A percentile compares a stretch with the other conserved stretches of the same genome.
These are phyloP conservation scores for Lachancea thermotolerans DNA, from an alignment of 805 yeast genomes.

Conservation along the genomic window DNA sequence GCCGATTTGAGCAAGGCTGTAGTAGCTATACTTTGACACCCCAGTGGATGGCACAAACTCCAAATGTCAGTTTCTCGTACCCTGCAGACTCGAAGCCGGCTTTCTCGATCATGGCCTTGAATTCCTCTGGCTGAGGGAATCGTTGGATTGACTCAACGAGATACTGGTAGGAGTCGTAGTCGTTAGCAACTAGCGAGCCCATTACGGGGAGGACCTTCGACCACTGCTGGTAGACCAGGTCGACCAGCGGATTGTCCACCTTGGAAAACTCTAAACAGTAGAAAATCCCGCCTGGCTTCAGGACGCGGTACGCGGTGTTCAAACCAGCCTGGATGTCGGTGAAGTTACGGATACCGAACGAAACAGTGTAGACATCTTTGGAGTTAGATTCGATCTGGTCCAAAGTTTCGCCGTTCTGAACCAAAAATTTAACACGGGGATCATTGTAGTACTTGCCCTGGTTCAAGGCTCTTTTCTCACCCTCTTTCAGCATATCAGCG, in stretches of 20 bases:
- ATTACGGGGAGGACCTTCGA: conserved; percentile 83
- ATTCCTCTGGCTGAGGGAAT: conserved; percentile 89
- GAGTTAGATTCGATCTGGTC: conserved; percentile 80
- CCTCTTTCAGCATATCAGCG: conserved; percentile 92
- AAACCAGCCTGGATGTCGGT: conserved; percentile 92
- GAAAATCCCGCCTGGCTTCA: conserved; percentile 96
- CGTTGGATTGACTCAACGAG: conserved; percentile 88
- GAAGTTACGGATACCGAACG: conserved; percentile 95
- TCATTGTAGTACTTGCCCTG: conserved; percentile 48
- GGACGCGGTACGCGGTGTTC: conserved; percentile 89
- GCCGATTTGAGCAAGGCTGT: too few relatives aligned
- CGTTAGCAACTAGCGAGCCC: conserved; percentile 94
- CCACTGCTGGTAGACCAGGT: conserved; percentile 76
- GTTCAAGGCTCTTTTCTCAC: conserved; percentile 63
- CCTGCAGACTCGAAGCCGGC: conserved; percentile 96
- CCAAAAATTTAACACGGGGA: conserved; percentile 67
- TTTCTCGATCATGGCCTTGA: conserved; percentile 83
- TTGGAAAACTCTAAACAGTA: conserved; percentile 94
- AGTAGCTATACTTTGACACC: conserved; percentile 57
- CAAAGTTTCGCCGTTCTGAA: conserved; percentile 87
- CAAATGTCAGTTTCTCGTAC: conserved; percentile 89
- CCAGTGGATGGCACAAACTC: conserved; percentile 91
- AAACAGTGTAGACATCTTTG: conserved; percentile 92
- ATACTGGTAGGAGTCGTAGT: conserved; percentile 92
- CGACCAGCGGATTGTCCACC: conserved; percentile 72